Evolutionary conservation across 129 eudicot species (phyloP).

Genomic region (Artemisia argyi): DNA sequence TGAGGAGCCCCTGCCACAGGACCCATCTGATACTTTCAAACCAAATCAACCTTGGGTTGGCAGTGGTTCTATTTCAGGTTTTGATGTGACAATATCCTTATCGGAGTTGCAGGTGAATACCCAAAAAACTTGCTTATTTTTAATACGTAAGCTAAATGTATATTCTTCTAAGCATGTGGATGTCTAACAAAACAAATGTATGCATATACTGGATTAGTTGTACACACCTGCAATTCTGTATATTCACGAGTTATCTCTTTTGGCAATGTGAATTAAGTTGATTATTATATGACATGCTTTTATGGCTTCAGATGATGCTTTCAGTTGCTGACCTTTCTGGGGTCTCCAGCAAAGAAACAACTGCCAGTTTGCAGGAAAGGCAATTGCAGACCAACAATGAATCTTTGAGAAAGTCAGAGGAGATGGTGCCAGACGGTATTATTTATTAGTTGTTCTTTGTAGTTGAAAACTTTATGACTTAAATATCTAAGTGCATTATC

Average conservation of each 20-base stretch:
- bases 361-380: constrained; percentile 35
- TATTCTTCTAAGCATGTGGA: constrained; percentile 3
- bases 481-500: not conserved
- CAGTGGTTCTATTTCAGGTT: constrained; percentile 73
- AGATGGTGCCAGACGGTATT: constrained; percentile 77
- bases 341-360: constrained; percentile 37
- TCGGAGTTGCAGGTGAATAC: constrained; percentile 69
- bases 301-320: constrained; percentile 70
- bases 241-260: not conserved
- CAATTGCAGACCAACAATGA: constrained; percentile 45
- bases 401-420: constrained; percentile 53
- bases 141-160: constrained; percentile 1
- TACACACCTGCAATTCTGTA: constrained; percentile 9
- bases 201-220: not conserved
- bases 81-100: constrained; percentile 74
- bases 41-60: constrained; percentile 68
- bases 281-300: constrained; percentile 23
- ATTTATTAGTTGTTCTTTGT: constrained; percentile 19
- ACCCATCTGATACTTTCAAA: constrained; percentile 12
- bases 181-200: constrained; percentile 4
- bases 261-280: constrained; percentile 10
- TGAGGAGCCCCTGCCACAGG: constrained; percentile 49
- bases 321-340: constrained; percentile 63
- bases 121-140: not conserved
- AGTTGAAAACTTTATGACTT: constrained; percentile 14